Conservation (phyloP, 257 asterid genomes). For the Solanum lignicaule region DNA sequence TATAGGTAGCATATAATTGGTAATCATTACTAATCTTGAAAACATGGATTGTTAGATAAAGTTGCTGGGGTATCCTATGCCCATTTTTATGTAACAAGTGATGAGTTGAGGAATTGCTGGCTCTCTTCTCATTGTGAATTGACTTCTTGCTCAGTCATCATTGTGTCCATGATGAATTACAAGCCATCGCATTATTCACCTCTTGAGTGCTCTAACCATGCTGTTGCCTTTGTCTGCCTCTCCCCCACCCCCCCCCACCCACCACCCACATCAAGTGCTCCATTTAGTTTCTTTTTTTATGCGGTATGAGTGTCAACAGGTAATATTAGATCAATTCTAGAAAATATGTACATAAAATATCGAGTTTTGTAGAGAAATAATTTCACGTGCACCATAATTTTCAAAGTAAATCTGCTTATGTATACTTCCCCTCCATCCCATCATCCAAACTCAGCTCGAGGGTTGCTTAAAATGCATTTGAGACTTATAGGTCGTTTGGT, state of each 20-base stretch:
- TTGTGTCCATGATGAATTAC: conserved; percentile 25
- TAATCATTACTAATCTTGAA: conserved; percentile 32
- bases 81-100: conserved; percentile 2
- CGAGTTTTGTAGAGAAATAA: neutral
- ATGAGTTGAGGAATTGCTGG: conserved; percentile 15
- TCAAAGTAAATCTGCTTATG: neutral
- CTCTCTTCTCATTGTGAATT: conserved; percentile 30
- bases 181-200: conserved; percentile 16
- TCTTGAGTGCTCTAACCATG: conserved; percentile 12
- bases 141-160: conserved; percentile 36
- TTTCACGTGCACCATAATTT: neutral
- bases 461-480: neutral
- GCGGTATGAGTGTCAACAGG: neutral
- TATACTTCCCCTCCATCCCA: neutral
- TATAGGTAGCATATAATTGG: conserved; percentile 5
- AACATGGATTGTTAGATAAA: conserved; percentile 10
- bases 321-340: neutral
- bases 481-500: neutral
- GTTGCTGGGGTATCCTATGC: conserved; percentile 36
- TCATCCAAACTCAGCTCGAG: neutral
- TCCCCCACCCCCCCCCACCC: neutral
- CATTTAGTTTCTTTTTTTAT: neutral
- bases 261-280: neutral
- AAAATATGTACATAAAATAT: no score
- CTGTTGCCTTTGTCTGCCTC: neutral